Percentiles rank a stretch among this genome's conserved stretches.
Conservation (phyloP, 2,329 filamentous ascomycete species). For the Colletotrichum orchidophilum region DNA sequence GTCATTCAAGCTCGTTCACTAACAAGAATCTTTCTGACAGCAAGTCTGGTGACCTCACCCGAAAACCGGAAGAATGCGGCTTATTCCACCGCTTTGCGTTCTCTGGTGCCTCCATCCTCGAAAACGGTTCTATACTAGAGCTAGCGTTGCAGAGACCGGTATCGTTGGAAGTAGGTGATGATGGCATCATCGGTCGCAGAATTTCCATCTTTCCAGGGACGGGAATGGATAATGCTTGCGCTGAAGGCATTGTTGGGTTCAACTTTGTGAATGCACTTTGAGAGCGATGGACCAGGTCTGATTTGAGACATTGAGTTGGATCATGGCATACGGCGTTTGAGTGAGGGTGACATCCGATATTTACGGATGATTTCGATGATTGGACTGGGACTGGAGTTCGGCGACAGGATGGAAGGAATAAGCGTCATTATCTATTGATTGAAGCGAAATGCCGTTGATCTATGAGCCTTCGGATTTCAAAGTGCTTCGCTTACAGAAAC, state of each 20-base stretch:
- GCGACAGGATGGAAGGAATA: no score
- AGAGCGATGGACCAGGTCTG: background rate
- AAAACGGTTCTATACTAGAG: conserved; percentile 40
- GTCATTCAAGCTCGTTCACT: no score
- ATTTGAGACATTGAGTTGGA: background rate
- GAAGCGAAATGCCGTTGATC: no score
- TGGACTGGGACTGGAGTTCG: background rate
- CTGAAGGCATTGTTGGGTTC: conserved; percentile 61
- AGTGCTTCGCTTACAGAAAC: no score
- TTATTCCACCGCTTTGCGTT: conserved; percentile 51
- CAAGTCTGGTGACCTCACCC: conserved; percentile 54
- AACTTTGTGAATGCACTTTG: conserved; percentile 42
- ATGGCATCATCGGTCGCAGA: conserved; percentile 59
- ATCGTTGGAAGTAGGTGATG: conserved; percentile 53
- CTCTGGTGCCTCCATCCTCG: conserved; percentile 25
- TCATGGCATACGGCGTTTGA: background rate
- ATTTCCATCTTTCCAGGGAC: conserved; percentile 50
- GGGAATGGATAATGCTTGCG: conserved; percentile 45
- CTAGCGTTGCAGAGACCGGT: conserved; percentile 49
- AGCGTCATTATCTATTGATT: no score
- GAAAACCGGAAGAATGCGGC: conserved; percentile 51
- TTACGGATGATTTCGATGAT: background rate
- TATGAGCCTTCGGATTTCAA: no score
- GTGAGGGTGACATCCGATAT: background rate
- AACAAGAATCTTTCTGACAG: conserved; percentile 34